Evolutionary conservation across 441 rosid genomes (phyloP).

Genomic region (Daphne laureola): DNA sequence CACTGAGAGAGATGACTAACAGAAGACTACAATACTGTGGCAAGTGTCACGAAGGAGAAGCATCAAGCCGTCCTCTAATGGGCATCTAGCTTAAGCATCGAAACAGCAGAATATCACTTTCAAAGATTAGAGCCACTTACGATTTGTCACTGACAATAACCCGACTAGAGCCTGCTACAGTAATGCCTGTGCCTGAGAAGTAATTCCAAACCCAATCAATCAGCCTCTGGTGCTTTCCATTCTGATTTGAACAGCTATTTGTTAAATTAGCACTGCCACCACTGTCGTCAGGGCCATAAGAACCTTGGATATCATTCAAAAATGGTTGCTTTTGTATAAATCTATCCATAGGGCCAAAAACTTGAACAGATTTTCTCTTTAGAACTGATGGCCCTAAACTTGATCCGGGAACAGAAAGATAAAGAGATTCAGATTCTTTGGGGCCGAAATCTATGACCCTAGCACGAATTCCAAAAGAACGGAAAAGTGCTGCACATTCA

Average conservation of each 20-base stretch:
- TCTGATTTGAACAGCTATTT: conserved; percentile 19
- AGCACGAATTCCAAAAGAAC: conserved; percentile 68
- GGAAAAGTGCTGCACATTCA: conserved; percentile 71
- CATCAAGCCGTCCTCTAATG: too few species aligned
- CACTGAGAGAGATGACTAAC: too few species aligned
- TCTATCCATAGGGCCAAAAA: conserved; percentile 73
- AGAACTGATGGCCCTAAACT: conserved; percentile 16
- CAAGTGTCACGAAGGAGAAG: neutral
- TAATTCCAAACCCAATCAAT: conserved; percentile 87
- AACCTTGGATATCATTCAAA: conserved; percentile 4
- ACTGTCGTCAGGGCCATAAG: conserved; percentile 10
- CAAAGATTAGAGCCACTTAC: conserved; percentile 29
- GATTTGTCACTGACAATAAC: conserved; percentile 42
- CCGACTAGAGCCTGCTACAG: conserved; percentile 15
- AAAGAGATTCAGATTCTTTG: conserved; percentile 34
- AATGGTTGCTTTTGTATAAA: conserved; percentile 23
- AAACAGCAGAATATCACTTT: too few species aligned
- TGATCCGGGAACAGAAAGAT: conserved; percentile 66
- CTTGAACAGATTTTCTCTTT: conserved; percentile 28
- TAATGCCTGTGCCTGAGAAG: conserved; percentile 39
- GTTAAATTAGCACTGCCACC: conserved; percentile 10
- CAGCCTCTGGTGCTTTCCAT: conserved; percentile 36
- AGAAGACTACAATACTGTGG: neutral
- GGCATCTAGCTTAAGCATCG: too few species aligned
- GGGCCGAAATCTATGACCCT: conserved; percentile 78